Evolutionary conservation across 1,139 yeast genomes (phyloP).

Genomic region (Pichia sp.): DNA sequence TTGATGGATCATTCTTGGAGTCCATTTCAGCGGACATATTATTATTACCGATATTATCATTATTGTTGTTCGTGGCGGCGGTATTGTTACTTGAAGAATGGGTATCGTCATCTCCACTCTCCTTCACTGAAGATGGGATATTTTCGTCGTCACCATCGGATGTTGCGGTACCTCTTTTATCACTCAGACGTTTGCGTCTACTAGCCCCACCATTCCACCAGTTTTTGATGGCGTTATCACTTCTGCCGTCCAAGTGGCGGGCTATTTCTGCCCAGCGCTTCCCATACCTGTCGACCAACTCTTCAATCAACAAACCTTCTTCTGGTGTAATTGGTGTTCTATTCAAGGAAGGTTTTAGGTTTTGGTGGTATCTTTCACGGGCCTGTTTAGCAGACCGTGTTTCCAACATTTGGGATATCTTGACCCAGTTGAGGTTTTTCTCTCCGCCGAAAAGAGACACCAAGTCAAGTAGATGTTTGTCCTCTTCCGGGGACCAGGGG

Average conservation of each 20-base stretch:
- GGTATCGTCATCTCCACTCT: neutral
- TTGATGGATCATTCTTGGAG: neutral
- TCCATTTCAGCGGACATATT: neutral
- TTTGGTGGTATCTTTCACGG: constrained; percentile 87
- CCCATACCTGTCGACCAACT: constrained; percentile 73
- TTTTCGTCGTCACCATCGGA: no score
- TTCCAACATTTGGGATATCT: constrained; percentile 67
- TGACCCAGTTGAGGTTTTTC: constrained; percentile 72
- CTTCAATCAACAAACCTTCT: constrained; percentile 79
- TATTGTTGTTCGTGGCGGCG: neutral
- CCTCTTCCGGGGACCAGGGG: constrained; percentile 89
- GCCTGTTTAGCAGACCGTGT: constrained; percentile 90
- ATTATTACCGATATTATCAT: neutral
- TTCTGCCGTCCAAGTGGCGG: constrained; percentile 77
- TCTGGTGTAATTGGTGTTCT: constrained; percentile 78
- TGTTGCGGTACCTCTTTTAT: constrained; percentile 12
- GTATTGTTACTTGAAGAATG: neutral
- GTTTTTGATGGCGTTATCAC: constrained; percentile 87
- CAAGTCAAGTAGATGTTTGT: constrained; percentile 62
- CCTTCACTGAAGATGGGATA: no score
- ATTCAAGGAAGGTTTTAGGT: constrained; percentile 77
- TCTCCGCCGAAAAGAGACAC: constrained; percentile 70
- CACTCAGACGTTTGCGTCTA: constrained; percentile 57
- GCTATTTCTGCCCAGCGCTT: constrained; percentile 95
- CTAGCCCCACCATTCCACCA: constrained; percentile 98